Conservation (phyloP, 208 protist genomes). For the Vickermania spadyakhi region DNA sequence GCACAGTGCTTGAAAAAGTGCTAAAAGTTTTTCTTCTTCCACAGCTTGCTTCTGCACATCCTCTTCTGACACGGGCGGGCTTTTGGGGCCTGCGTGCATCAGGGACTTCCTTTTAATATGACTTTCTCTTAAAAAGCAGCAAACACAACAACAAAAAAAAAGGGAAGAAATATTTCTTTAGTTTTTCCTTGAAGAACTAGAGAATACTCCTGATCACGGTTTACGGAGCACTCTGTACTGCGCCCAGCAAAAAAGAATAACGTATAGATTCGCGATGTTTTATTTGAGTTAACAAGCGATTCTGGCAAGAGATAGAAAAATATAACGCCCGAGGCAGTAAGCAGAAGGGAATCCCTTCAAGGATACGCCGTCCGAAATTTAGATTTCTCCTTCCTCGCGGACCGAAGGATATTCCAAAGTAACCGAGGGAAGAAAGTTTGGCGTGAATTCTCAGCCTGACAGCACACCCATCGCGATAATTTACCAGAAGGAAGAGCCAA, state of each 20-base stretch:
- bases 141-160: conserved; percentile 6
- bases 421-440: not conserved
- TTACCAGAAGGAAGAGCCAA: conserved; percentile 38
- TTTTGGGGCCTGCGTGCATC: conserved; percentile 7
- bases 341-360: too few relatives aligned
- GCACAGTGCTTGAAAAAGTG: conserved; percentile 34
- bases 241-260: too few relatives aligned
- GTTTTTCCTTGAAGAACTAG: conserved; percentile 4
- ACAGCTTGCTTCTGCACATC: conserved; percentile 13
- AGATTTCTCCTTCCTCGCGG: too few relatives aligned
- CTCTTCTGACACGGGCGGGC: not conserved
- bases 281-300: too few relatives aligned
- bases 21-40: conserved; percentile 20
- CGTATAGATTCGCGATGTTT: too few relatives aligned
- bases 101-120: conserved; percentile 4
- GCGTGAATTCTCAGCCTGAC: conserved; percentile 9
- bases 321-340: too few relatives aligned
- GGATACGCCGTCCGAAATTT: not conserved
- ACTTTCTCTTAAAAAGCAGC: conserved; percentile 11
- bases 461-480: conserved; percentile 17
- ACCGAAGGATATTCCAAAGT: too few relatives aligned
- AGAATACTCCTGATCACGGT: too few relatives aligned
- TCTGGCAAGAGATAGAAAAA: too few relatives aligned
- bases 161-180: conserved; percentile 3
- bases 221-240: too few relatives aligned